Evolutionary conservation across 306 rosid genomes (phyloP).

Genomic region (Begonia fuchsioides): DNA sequence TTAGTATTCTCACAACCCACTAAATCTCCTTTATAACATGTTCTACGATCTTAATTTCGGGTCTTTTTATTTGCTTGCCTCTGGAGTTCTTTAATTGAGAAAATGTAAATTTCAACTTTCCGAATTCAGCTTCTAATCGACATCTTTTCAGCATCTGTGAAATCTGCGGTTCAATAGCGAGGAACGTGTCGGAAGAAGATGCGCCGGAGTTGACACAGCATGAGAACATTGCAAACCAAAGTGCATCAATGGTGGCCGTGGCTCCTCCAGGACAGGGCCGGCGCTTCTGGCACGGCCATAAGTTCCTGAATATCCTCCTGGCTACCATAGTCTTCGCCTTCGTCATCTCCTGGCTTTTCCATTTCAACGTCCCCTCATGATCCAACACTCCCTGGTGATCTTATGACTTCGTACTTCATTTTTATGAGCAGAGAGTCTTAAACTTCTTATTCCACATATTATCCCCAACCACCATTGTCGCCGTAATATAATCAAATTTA

Average conservation of each 20-base stretch:
- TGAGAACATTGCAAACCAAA: conserved; percentile 45
- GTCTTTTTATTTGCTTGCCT: too few species aligned
- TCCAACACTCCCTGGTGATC: too few species aligned
- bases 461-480: conserved; percentile 18
- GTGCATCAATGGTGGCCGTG: conserved; percentile 16
- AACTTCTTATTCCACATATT: too few species aligned
- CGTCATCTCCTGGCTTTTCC: conserved; percentile 86
- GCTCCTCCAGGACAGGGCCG: conserved; percentile 27
- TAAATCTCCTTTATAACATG: too few species aligned
- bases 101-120: too few species aligned
- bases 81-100: too few species aligned
- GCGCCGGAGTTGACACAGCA: conserved; percentile 55
- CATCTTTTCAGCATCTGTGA: conserved; percentile 59
- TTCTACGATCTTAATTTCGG: too few species aligned
- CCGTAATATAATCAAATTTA: conserved; percentile 13
- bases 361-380: conserved; percentile 80
- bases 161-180: conserved; percentile 74
- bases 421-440: too few species aligned
- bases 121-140: too few species aligned
- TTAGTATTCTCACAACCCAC: conserved; percentile 20
- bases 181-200: conserved; percentile 41
- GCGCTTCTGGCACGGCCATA: conserved; percentile 82
- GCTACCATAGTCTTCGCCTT: conserved; percentile 92
- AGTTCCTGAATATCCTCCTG: conserved; percentile 65
- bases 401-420: too few species aligned